Evolutionary conservation across 208 protist species (phyloP).

Genomic region (Leishmania major): DNA sequence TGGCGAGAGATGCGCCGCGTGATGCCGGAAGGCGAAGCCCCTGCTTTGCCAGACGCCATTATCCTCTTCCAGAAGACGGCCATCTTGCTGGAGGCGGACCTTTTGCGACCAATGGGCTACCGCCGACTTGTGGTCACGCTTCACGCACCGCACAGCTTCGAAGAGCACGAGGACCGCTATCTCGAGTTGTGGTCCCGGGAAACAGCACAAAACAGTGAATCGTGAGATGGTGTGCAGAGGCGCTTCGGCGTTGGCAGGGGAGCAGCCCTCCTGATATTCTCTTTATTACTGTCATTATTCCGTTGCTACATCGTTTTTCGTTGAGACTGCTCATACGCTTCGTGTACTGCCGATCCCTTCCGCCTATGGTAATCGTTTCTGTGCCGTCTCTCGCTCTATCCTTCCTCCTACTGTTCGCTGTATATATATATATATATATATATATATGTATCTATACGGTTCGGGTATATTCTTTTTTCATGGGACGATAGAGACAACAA

Average conservation of each 20-base stretch:
- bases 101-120: conserved; percentile 54
- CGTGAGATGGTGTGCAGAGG: background rate
- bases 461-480: no score
- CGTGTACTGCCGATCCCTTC: no score
- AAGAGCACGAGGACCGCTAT: conserved; percentile 47
- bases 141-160: conserved; percentile 45
- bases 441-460: no score
- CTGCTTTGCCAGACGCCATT: conserved; percentile 55
- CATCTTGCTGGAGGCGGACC: conserved; percentile 23
- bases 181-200: conserved; percentile 64
- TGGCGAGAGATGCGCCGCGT: conserved; percentile 23
- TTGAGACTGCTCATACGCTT: no score
- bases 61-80: conserved; percentile 54
- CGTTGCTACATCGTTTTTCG: no score
- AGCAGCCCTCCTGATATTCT: no score
- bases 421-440: no score
- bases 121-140: conserved; percentile 36
- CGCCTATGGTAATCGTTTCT: no score
- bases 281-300: no score
- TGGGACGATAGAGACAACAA: no score
- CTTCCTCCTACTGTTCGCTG: no score
- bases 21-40: conserved; percentile 17
- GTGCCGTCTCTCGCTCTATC: no score
- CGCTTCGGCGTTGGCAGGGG: background rate
- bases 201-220: background rate